phyloP scores from a whole-genome alignment of 305 asterid genomes.

The Petunia hybrid region DNA sequence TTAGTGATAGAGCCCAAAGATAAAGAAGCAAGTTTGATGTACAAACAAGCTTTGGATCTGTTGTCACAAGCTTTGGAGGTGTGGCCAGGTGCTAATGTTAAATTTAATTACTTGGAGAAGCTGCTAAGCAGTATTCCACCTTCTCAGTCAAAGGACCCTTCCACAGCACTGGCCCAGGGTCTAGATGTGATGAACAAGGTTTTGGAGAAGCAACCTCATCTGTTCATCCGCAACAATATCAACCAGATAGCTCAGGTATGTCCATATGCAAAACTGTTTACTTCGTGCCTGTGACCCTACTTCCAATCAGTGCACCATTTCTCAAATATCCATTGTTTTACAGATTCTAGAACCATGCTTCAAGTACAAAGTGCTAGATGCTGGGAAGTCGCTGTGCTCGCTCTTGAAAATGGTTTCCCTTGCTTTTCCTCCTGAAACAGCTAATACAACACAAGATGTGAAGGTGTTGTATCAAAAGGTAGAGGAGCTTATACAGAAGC shows the following conservation, averaged over 20 bases:
- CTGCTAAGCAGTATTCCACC: constrained; percentile 92
- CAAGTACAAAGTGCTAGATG: constrained; percentile 98
- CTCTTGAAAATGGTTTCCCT: constrained; percentile 90
- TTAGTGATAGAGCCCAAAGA: constrained; percentile 99
- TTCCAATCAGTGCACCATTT: neutral
- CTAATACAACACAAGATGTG: constrained; percentile 86
- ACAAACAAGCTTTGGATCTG: constrained; percentile 97
- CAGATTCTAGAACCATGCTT: constrained; percentile 99
- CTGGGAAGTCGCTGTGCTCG: constrained; percentile 95
- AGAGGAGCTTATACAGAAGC: constrained; percentile 97
- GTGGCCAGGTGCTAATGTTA: constrained; percentile 99
- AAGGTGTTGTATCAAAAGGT: constrained; percentile 91
- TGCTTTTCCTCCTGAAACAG: constrained; percentile 93
- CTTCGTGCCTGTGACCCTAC: constrained; percentile 34
- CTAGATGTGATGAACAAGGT: constrained; percentile 99
- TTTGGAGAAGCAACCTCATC: constrained; percentile 95
- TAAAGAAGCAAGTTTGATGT: constrained; percentile 97
- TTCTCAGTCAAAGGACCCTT: constrained; percentile 98
- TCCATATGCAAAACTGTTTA: constrained; percentile 28
- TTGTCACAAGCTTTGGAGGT: constrained; percentile 98
- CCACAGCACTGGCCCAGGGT: constrained; percentile 98
- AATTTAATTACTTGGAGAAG: constrained; percentile 98
- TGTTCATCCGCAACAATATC: constrained; percentile 95
- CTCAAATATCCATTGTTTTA: constrained; percentile 36
- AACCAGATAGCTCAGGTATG: constrained; percentile 94